Base-by-base conservation (phyloP, 257 asterid genomes). In the Cruciata laevipes region DNA sequence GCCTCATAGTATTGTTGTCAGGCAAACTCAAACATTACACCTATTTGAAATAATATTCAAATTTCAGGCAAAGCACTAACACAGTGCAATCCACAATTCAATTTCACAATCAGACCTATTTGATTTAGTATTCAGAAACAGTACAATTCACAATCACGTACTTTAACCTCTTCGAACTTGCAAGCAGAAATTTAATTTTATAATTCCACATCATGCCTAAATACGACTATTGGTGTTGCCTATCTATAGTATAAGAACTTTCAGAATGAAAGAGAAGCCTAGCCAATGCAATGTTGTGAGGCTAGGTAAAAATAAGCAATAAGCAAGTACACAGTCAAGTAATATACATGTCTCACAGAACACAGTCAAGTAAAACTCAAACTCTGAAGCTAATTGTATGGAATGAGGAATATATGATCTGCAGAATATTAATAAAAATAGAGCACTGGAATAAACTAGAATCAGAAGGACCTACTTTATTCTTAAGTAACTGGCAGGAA, bases 401-500 rank as follows among this genome's bases (percentile, higher is more conserved):
- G 21, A 17, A 10, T 51, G 25, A 6, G 38, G 53, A 52, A 51
- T 2, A 55, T 52, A 14, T 32, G 16, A 67, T 59, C 49, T 13
- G n/a, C 57, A 23, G 13, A 51, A 51, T 32, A 65, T 6, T 4
- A 6, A 7, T 6, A 44, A 73, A 23, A 58, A 18, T 59, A 20
- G 61, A 68, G 23, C 67, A 65, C 13, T 53, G 63, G 62, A 38
- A 70, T 18, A 40, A 65, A 44, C 24, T 65, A 56, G 47, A 58
- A 61, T 40, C 47, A 70, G 55, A 49, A 44, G 20, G 42, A 81
- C 95, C 86, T 76, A 89, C 98, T 91, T 91, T 71, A 91, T 84
- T 82, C 98, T 86, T 75, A 91, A 78, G 83, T 85, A 91, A 74
- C 87, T 84, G 37, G 95, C 87, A 79, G 96, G 79, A 79, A 89